Evolutionary conservation across 1,284 basidiomycete species (phyloP), one percentile per base, ranked within the genome.

Genomic region (Sporisorium scitamineum): DNA sequence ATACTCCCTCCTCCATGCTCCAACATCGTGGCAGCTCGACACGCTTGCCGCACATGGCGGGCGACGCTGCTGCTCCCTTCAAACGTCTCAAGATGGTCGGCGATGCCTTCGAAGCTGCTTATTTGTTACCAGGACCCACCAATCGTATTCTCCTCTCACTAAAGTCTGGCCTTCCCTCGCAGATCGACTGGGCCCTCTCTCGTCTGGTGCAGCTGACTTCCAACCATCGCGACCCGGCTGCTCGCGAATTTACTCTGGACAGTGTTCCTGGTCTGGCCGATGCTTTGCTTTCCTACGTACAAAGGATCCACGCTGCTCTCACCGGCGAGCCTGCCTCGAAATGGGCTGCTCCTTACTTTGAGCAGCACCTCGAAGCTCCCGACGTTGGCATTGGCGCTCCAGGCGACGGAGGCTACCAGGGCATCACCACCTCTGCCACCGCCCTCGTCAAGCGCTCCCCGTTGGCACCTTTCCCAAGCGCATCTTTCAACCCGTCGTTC

Each of bases 101-200:
- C 26, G 66, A 68, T 32, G 70, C 64, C 50, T 66, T 54, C 48
- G 78, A 78, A 37, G 67, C 70, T 14, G 47, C 61, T 10, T 83
- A 79, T 52, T 74, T 82, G 13, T 32, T 71, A 26, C 70, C 73
- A 4, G 82, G 81, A 13, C 76, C 82, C 29, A 68, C 56, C 51
- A 84, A 84, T 54, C 81, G 82, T 29, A 73, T 84, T 14, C 61
- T 74, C 7, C 74, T 84, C 27, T 81, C 82, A 37, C 67, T 84
- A 52, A 73, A 76, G 42, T 83, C 80, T 2, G 82, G 80, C n/a
- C 66, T 84, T 18, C 77, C 80, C 22, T 70, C 58, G 22, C 82
- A 84, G 66, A 78, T 84, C 24, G 77, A 82, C 55, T 84, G 83
- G 83, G 82, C 82, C 2, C 67, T 84, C 20, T 61, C 64, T 4